Percentiles rank a stretch among this genome's conserved stretches.
These are phyloP conservation scores for Monilinia fructigena DNA, from an alignment of 2,329 filamentous ascomycete genomes.

Conservation along the genomic window DNA sequence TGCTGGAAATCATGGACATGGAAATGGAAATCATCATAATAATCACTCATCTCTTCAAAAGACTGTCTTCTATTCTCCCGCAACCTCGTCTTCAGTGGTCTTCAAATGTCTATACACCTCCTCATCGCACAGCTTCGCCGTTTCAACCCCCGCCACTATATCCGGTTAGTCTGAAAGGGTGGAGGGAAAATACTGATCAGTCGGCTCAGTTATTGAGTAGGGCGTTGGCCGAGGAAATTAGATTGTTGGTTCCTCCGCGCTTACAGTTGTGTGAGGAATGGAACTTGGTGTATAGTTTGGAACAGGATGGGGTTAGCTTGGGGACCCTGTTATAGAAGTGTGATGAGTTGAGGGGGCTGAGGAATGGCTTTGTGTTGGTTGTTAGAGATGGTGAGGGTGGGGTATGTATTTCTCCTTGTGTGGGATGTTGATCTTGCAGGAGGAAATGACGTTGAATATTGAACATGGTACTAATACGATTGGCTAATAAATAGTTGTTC, in stretches of 20 bases:
- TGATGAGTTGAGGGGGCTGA: constrained; percentile 61
- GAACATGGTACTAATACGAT: background rate
- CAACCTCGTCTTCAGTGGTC: constrained; percentile 24
- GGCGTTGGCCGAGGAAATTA: constrained; percentile 86
- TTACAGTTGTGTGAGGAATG: constrained; percentile 86
- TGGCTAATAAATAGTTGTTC: constrained; percentile 59
- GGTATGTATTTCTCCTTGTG: constrained; percentile 49
- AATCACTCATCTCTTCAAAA: constrained; percentile 26
- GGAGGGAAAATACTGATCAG: constrained; percentile 56
- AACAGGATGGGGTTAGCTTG: constrained; percentile 86
- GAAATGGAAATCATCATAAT: constrained; percentile 30
- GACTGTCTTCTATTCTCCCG: background rate
- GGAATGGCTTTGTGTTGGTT: constrained; percentile 87
- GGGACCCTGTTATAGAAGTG: constrained; percentile 84
- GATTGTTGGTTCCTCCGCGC: constrained; percentile 81
- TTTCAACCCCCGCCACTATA: constrained; percentile 88
- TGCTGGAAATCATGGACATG: constrained; percentile 22
- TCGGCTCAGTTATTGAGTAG: constrained; percentile 66
- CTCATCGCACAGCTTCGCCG: constrained; percentile 64
- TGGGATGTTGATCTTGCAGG: background rate
- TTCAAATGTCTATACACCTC: constrained; percentile 38
- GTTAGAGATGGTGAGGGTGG: constrained; percentile 74
- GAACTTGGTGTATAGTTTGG: constrained; percentile 83
- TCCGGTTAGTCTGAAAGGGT: constrained; percentile 69
- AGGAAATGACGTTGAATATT: background rate